Evolutionary conservation across 2,329 filamentous ascomycete genomes (phyloP), one percentile per base, ranked within the genome.

Genomic region (Pyricularia pennisetigena): DNA sequence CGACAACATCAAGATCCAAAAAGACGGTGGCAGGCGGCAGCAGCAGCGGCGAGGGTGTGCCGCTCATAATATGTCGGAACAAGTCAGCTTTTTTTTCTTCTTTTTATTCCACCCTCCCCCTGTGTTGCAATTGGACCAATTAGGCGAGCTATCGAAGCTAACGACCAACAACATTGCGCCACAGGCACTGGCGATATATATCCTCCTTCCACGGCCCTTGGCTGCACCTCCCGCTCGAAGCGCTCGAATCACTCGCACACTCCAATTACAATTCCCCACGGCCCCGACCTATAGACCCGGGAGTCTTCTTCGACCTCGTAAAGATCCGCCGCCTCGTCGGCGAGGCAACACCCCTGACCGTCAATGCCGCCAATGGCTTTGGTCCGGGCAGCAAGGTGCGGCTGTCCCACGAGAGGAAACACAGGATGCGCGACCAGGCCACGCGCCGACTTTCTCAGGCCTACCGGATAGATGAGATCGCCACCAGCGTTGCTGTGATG

Each of bases 131-230:
- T 61, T n/a, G 2, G 4, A 8, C 57, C n/a, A 61, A 20, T n/a
- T 54, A n/a, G 10, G 24, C 24, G 26, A 61, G 41, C 57, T 16
- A 6, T 6, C 8, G 16, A 54, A n/a, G 26, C 54, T 62, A 26
- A 23, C 24, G 12, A 30, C 4, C 12, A 14, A n/a, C 26, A 23
- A 9, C 16, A 20, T 23, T 24, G 8, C 20, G 14, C 20, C 6
- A 24, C 67, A 94, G 92, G 77, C 91, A 94, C 79, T 94, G 91
- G 92, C 86, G 88, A 71, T 92, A 93, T 77, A 93, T 95, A 69
- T 93, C 91, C 26, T 90, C 89, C 30, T 95, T 92, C 74, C 89
- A 94, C 75, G 92, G 92, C 28, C 88, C 91, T 72, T 95, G 92
- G 92, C 85, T 94, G 16, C 89, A 93, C 77, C 82, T 94, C 68